A percentile compares a stretch with the other conserved stretches of the same genome.
These are phyloP conservation scores for Geotrichum candidum DNA, from an alignment of 1,139 yeast species.

Conservation along the genomic window DNA sequence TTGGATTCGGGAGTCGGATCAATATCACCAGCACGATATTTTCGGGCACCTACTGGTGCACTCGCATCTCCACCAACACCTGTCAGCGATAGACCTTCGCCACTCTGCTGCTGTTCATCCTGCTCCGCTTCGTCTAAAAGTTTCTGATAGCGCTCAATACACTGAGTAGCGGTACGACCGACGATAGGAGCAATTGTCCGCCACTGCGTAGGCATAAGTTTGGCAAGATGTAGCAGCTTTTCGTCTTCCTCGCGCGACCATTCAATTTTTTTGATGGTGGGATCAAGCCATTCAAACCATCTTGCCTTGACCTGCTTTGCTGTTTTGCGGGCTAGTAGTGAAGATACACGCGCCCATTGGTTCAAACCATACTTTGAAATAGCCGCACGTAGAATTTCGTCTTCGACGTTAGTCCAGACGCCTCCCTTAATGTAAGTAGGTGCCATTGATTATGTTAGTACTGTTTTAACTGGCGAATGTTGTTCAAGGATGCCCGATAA, in stretches of 20 bases:
- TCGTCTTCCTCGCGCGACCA: conserved; percentile 82
- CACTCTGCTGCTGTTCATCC: conserved; percentile 31
- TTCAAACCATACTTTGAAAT: conserved; percentile 88
- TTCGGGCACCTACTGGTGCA: conserved; percentile 13
- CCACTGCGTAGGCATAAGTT: conserved; percentile 89
- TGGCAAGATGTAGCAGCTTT: conserved; percentile 58
- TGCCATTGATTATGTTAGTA: conserved; percentile 32
- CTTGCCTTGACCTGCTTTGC: conserved; percentile 91
- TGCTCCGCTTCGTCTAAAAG: conserved; percentile 54
- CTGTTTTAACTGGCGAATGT: background rate
- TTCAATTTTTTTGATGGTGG: conserved; percentile 53
- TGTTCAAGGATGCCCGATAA: background rate
- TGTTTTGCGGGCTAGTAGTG: conserved; percentile 74
- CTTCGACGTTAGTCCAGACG: conserved; percentile 87
- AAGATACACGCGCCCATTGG: conserved; percentile 92
- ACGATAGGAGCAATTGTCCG: conserved; percentile 73
- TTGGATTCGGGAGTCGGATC: conserved; percentile 73
- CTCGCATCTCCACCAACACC: conserved; percentile 55
- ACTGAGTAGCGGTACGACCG: conserved; percentile 82
- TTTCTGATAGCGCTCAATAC: conserved; percentile 80
- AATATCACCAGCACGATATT: conserved; percentile 45
- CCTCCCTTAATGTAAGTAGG: conserved; percentile 82
- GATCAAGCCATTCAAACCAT: conserved; percentile 88
- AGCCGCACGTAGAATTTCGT: conserved; percentile 83
- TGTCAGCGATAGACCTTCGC: conserved; percentile 39